Conservation (phyloP, 768 basidiomycete species). For the Trametes villosa region DNA sequence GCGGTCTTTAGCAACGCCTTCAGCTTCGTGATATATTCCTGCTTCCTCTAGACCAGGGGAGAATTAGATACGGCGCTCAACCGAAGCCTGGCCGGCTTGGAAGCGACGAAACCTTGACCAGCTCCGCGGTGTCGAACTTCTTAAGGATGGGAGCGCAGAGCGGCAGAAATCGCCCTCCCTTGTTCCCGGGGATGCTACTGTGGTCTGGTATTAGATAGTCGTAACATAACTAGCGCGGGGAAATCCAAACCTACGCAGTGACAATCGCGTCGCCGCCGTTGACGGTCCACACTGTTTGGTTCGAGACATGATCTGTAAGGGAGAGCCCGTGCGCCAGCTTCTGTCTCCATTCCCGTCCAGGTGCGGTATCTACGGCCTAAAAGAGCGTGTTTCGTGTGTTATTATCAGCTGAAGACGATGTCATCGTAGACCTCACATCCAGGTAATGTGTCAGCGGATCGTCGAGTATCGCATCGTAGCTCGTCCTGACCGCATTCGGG, state of each 20-base stretch:
- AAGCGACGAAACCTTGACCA: neutral
- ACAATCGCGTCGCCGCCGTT: neutral
- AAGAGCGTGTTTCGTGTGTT: no score
- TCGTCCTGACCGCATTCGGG: neutral
- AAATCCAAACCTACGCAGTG: neutral
- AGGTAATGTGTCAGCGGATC: neutral
- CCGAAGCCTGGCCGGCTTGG: neutral
- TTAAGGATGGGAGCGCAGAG: neutral
- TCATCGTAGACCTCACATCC: neutral
- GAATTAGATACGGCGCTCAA: neutral
- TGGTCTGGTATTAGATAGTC: neutral
- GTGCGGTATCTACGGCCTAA: constrained; percentile 4
- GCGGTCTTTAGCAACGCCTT: neutral
- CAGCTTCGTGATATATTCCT: neutral
- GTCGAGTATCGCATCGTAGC: neutral
- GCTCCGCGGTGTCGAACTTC: neutral
- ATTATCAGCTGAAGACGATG: neutral
- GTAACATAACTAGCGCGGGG: neutral
- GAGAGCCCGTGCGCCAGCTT: neutral
- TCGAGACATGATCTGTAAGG: neutral
- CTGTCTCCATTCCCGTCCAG: neutral
- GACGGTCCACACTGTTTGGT: neutral
- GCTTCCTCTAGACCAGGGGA: neutral
- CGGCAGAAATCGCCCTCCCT: neutral
- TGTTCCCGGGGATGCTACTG: neutral